These are phyloP conservation scores for Teratosphaeria epicoccoides DNA, from an alignment of 2,329 filamentous ascomycete genomes.

Conservation along the genomic window DNA sequence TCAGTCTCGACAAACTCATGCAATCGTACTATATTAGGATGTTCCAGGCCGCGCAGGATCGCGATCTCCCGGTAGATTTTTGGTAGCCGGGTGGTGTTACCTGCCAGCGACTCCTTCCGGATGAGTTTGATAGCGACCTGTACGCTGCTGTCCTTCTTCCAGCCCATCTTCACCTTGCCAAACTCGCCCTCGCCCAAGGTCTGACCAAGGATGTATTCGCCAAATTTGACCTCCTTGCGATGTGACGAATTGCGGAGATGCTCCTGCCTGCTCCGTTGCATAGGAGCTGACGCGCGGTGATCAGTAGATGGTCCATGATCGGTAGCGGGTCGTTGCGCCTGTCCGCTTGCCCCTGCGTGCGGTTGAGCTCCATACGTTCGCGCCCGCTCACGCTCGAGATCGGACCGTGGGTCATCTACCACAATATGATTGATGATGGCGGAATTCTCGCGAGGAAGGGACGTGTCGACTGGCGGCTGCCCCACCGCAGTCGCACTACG, in stretches of 20 bases:
- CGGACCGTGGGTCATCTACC: conserved; percentile 63
- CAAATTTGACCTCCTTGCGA: conserved; percentile 76
- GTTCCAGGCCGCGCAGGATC: conserved; percentile 75
- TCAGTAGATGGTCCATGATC: conserved; percentile 1
- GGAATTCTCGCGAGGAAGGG: conserved; percentile 63
- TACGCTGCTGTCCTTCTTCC: conserved; percentile 89
- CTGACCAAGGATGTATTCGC: conserved; percentile 89
- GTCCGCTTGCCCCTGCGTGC: conserved; percentile 25
- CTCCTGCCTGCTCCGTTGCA: conserved; percentile 44
- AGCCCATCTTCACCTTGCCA: conserved; percentile 95
- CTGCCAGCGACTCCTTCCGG: conserved; percentile 77
- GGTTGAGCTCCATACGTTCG: conserved; percentile 52
- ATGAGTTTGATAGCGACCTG: conserved; percentile 97
- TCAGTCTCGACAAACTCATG: conserved; percentile 99
- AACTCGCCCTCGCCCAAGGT: conserved; percentile 97
- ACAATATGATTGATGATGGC: conserved; percentile 68
- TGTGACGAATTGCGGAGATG: conserved; percentile 40
- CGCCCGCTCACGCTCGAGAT: conserved; percentile 60
- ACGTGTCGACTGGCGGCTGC: conserved; percentile 40
- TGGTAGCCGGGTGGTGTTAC: conserved; percentile 76
- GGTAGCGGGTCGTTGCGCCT: background rate
- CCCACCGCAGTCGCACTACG: conserved; percentile 41
- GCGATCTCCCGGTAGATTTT: conserved; percentile 97
- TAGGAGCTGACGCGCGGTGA: conserved; percentile 8
- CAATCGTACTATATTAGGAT: conserved; percentile 91